Conservation (phyloP, 1,139 yeast species). For the Schwanniomyces etchellsii region DNA sequence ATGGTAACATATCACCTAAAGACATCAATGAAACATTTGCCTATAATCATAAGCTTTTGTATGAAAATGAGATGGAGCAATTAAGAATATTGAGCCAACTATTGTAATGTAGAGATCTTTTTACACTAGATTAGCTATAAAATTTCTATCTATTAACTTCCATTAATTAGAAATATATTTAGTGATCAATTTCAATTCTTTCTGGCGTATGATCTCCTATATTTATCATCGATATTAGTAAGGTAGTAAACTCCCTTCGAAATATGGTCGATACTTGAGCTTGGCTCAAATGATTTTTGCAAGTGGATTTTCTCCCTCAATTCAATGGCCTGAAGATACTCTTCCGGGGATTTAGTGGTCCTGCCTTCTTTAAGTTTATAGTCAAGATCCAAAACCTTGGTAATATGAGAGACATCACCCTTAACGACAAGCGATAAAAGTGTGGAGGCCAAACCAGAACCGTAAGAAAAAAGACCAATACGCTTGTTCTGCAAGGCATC, state of each 20-base stretch:
- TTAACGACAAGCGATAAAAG: conserved; percentile 73
- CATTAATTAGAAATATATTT: neutral
- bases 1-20: conserved; percentile 2
- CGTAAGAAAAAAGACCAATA: conserved; percentile 91
- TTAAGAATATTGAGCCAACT: conserved; percentile 1
- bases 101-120: neutral
- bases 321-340: conserved; percentile 75
- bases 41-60: conserved; percentile 1
- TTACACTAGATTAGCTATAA: no score
- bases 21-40: conserved; percentile 2
- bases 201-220: conserved; percentile 71
- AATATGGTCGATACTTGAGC: conserved; percentile 70
- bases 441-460: conserved; percentile 95
- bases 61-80: conserved; percentile 3
- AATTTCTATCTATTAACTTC: no score
- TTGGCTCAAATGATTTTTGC: conserved; percentile 72
- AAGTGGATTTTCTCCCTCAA: conserved; percentile 88
- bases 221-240: conserved; percentile 79
- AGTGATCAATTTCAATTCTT: no score
- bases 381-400: conserved; percentile 62
- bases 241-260: conserved; percentile 80
- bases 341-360: conserved; percentile 62
- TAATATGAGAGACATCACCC: conserved; percentile 74
- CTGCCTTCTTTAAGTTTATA: conserved; percentile 63
- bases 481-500: conserved; percentile 77